Percentiles rank a stretch among this genome's conserved stretches.
These are phyloP conservation scores for Zasmidium citrigriseum DNA, from an alignment of 2,329 filamentous ascomycete species.

Conservation along the genomic window DNA sequence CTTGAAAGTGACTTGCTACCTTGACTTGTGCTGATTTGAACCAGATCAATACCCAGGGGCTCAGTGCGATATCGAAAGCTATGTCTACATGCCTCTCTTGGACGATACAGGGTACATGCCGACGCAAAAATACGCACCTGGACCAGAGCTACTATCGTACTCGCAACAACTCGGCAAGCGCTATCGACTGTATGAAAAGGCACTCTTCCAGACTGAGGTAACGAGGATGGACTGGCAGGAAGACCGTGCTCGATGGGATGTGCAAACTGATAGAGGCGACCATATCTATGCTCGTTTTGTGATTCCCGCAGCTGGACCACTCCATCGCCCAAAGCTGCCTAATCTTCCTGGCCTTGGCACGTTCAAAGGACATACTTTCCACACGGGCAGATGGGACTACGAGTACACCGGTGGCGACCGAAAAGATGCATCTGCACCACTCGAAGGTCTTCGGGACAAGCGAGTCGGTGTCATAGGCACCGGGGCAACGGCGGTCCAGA, in stretches of 20 bases:
- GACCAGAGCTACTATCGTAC: slow-evolving; percentile 43
- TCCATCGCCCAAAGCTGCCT: slow-evolving; percentile 47
- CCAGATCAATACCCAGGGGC: slow-evolving; percentile 47
- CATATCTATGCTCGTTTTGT: slow-evolving; percentile 42
- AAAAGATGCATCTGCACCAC: slow-evolving; percentile 16
- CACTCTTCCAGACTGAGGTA: slow-evolving; percentile 40
- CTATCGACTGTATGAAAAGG: slow-evolving; percentile 38
- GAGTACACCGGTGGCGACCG: slow-evolving; percentile 39
- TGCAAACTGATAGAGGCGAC: slow-evolving; percentile 21
- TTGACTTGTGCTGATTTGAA: no score
- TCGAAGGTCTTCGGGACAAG: slow-evolving; percentile 19
- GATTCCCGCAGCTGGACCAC: slow-evolving; percentile 43
- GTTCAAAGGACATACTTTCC: slow-evolving; percentile 45
- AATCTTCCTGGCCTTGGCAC: slow-evolving; percentile 42
- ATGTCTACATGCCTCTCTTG: slow-evolving; percentile 49
- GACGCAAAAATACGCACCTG: slow-evolving; percentile 36
- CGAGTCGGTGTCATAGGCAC: slow-evolving; percentile 28
- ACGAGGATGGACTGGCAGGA: slow-evolving; percentile 20
- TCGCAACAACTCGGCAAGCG: slow-evolving; percentile 20
- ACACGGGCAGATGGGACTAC: slow-evolving; percentile 49
- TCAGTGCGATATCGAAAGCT: slow-evolving; percentile 50
- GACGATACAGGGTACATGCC: slow-evolving; percentile 46
- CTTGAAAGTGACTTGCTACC: neutral
- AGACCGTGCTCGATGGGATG: slow-evolving; percentile 36
- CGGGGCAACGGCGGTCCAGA: slow-evolving; percentile 35